Base-by-base conservation (phyloP, 1,284 basidiomycete species). In the Puccinia horiana region DNA sequence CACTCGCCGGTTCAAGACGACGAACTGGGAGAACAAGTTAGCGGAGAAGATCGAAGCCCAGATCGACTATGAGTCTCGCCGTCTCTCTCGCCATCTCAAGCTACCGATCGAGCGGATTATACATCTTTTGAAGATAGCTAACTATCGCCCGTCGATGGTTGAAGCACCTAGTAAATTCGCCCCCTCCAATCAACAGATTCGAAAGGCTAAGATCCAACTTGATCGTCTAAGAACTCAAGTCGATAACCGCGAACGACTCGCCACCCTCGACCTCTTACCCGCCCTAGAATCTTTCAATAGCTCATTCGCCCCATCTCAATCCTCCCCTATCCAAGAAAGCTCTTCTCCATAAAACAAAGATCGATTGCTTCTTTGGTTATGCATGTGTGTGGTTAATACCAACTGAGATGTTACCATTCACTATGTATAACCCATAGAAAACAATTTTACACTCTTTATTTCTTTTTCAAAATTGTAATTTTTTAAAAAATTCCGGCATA, bases 251-350 rank as follows among this genome's bases (percentile, higher is more conserved):
- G 56, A 73, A 26, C 79, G 79, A 14, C 40, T 81, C 26, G 79
- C 79, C 14, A 74, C 79, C 16, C 42, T 81, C 6, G 79, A 81
- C 58, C 58, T 81, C 20, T 74, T 81, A 52, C 79, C 79, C 29
- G 79, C 79, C 40, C 37, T 81, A 14, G 79, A 81, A 81, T 72
- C 40, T 18, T 81, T 81, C 54, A 81, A 81, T 65, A 73, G 52
- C 52, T 40, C 47, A 5, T 29, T 52, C 11, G 47, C 70, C 35
- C 70, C 23, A 23, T 23, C 52, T 35, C 29, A 54, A 54, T 32
- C 69, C 16, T 61, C 58, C 1, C 9, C n/a, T 18, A 32, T 35
- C 58, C 29, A 61, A 14, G 63, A 40, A 40, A 8, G 20, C 63
- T 9, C 37, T n/a, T 63, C 32, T 54, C 52, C 18, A 54, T 54